Base-by-base conservation (phyloP, 129 eudicot genomes). In the Tagetes patula region DNA sequence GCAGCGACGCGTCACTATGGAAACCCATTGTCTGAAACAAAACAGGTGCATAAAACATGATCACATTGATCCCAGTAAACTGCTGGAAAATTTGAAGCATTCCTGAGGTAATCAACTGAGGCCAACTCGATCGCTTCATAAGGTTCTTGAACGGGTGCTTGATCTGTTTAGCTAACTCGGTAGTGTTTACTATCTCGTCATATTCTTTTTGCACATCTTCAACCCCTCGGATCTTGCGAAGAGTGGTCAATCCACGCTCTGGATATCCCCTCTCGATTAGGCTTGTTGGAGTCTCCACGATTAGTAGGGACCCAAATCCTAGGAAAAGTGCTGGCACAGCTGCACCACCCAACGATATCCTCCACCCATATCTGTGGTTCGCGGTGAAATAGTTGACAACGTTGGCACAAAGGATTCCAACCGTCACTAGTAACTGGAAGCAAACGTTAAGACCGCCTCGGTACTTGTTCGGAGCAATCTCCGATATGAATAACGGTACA, bases 11-110 rank as follows among this genome's bases (percentile, higher is more conserved):
- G 50, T 84, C 81, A 0, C 64, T 67, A 14, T 73, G 71, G 2
- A 89, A 69, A 33, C 96, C 96, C 87, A 89, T 82, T 3, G 96
- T 89, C 59, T 89, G 92, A 58, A 89, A 89, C 77, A 89, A 61
- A 1, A 89, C 87, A 0, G 96, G 96, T 0, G 96, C 91, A 37
- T 89, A 89, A 65, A 89, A 86, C 91, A 86, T 86, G 65, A 89
- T 86, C 36, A 82, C 91, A 48, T 89, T 89, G 27, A 89, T 89
- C 0, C 96, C 96, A 0, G 96, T 89, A 52, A 86, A 81, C 83
- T 89, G 96, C 60, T 88, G 95, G 69, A 83, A 88, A 9, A 84
- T 37, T 45, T 85, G 95, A 7, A 88, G 75, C 14, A 83, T 13
- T 7, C 74, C 87, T 0, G 87, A 79, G 49, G 78, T 67, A 0